A percentile compares a stretch with the other conserved stretches of the same genome.
phyloP scores from a whole-genome alignment of 2,329 filamentous ascomycete genomes.

The Cephalotrichum gorgonifer region DNA sequence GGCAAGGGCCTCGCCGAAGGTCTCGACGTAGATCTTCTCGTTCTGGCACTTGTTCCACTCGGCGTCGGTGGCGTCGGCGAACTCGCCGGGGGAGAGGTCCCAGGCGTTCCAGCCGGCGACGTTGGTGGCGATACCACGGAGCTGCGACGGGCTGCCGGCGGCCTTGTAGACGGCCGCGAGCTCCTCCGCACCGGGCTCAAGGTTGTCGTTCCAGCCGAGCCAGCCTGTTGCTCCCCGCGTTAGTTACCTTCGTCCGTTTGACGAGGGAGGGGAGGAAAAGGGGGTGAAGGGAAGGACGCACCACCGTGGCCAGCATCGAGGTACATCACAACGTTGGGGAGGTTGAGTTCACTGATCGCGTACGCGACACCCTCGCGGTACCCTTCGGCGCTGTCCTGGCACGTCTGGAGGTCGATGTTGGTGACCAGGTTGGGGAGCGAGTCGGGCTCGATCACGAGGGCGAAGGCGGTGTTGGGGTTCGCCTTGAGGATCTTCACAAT shows the following conservation, averaged over 20 bases:
- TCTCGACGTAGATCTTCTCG: constrained; percentile 30
- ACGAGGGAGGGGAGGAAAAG: background rate
- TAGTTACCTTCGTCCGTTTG: background rate
- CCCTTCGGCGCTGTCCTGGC: constrained; percentile 38
- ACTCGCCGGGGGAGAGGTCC: constrained; percentile 25
- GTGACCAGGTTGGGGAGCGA: constrained; percentile 53
- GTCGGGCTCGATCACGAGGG: constrained; percentile 45
- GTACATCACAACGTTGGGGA: constrained; percentile 54
- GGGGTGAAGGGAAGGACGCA: background rate
- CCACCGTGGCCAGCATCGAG: constrained; percentile 54
- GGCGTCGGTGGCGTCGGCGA: constrained; percentile 28
- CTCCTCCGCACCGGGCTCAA: constrained; percentile 28
- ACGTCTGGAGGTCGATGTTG: constrained; percentile 43
- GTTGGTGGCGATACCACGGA: constrained; percentile 28
- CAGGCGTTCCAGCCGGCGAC: constrained; percentile 29
- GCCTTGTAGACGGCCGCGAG: constrained; percentile 26
- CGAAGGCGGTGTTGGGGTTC: constrained; percentile 39
- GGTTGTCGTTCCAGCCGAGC: constrained; percentile 52
- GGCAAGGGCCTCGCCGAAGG: constrained; percentile 25
- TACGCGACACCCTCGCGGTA: constrained; percentile 48
- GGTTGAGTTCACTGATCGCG: constrained; percentile 43
- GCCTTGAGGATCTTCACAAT: constrained; percentile 41
- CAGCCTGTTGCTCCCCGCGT: background rate
- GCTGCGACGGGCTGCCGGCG: constrained; percentile 24
- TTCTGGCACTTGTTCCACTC: constrained; percentile 30